Conservation (phyloP, 257 asterid genomes). For the Vinca minor region DNA sequence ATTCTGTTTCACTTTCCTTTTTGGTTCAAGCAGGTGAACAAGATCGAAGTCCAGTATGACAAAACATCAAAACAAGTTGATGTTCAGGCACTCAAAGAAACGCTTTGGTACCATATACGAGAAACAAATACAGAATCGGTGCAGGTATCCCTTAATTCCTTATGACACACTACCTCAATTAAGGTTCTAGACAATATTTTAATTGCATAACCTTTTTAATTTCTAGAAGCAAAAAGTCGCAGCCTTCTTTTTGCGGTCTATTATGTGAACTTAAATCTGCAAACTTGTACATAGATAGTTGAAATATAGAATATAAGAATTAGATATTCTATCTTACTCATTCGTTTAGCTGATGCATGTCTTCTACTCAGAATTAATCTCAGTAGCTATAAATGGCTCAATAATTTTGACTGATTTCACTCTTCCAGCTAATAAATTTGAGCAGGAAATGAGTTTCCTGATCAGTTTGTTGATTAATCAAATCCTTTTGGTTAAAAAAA, state of each 20-base stretch:
- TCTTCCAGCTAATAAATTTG: not conserved
- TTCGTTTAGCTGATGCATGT: not conserved
- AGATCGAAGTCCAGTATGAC: slow-evolving; percentile 79
- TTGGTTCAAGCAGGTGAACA: slow-evolving; percentile 48
- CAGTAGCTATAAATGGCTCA: not conserved
- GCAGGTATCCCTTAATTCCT: slow-evolving; percentile 34
- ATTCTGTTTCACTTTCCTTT: not conserved
- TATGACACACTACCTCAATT: not conserved
- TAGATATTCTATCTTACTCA: not conserved
- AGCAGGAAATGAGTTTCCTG: not conserved
- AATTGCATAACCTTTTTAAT: not conserved
- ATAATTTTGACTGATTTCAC: too few species aligned
- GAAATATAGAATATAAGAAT: not conserved
- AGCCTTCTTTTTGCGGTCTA: not conserved
- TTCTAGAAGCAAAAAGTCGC: not conserved
- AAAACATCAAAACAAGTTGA: slow-evolving; percentile 89
- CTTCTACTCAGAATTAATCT: not conserved
- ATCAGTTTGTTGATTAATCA: not conserved
- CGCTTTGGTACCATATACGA: slow-evolving; percentile 68
- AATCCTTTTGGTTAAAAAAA: not conserved
- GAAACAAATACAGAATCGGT: slow-evolving; percentile 25
- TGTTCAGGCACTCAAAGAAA: slow-evolving; percentile 82
- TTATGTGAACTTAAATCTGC: not conserved
- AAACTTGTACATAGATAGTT: not conserved
- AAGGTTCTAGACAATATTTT: not conserved